Percentiles rank a stretch among this genome's conserved stretches.
Evolutionary conservation across 2,329 filamentous ascomycete species (phyloP).

Genomic region (Pseudogymnoascus sp.): DNA sequence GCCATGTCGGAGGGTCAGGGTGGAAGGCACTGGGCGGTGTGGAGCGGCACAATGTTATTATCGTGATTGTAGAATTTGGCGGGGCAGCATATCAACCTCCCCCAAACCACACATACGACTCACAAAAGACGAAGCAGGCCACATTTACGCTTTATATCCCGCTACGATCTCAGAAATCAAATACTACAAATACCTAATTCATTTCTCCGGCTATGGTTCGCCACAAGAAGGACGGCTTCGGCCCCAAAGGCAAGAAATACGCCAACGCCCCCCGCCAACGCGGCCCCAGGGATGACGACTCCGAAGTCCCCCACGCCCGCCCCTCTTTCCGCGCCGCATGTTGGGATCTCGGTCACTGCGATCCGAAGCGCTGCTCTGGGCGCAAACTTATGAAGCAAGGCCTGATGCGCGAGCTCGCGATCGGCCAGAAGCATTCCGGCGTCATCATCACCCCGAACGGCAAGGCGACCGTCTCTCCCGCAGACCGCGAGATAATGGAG

Average conservation of each 20-base stretch:
- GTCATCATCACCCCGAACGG: slow-evolving; percentile 95
- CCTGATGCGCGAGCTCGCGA: slow-evolving; percentile 84
- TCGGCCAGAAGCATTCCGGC: slow-evolving; percentile 86
- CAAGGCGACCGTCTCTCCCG: slow-evolving; percentile 75
- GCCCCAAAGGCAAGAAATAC: slow-evolving; percentile 62
- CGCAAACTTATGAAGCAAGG: slow-evolving; percentile 90
- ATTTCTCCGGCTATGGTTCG: slow-evolving; percentile 64
- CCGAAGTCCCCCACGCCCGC: slow-evolving; percentile 34
- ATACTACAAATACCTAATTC: neutral
- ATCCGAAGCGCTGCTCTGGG: slow-evolving; percentile 91
- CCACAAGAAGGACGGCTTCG: slow-evolving; percentile 85
- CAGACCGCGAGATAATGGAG: slow-evolving; percentile 74
- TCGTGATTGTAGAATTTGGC: slow-evolving; percentile 9
- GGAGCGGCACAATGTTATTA: neutral
- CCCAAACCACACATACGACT: neutral
- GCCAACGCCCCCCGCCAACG: slow-evolving; percentile 51
- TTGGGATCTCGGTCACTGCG: slow-evolving; percentile 97
- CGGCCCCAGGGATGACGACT: slow-evolving; percentile 42
- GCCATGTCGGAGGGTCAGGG: neutral
- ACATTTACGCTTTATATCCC: neutral
- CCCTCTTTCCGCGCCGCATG: slow-evolving; percentile 83
- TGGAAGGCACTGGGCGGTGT: neutral
- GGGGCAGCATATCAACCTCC: neutral
- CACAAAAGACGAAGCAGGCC: neutral
- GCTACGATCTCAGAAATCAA: neutral